Conservation (phyloP, 306 rosid species). For the Lotus japonicus region DNA sequence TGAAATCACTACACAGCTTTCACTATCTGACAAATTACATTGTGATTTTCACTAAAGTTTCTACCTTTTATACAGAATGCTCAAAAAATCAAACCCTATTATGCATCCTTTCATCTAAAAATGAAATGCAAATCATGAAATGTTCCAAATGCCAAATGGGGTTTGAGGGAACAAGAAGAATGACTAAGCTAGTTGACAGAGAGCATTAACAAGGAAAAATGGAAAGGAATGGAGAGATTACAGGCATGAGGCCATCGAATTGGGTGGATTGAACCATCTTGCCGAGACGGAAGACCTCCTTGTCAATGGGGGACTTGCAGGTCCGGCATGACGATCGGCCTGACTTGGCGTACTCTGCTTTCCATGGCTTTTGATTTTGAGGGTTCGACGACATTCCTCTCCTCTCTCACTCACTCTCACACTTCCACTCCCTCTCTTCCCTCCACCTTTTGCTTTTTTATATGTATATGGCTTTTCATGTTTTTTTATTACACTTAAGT, state of each 20-base stretch:
- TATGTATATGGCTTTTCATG: background rate
- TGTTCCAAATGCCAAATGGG: background rate
- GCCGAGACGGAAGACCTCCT: slow-evolving; percentile 79
- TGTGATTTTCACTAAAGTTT: background rate
- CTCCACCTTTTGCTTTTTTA: background rate
- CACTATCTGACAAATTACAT: background rate
- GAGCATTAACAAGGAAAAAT: too few relatives aligned
- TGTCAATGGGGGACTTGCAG: slow-evolving; percentile 60
- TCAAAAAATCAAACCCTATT: background rate
- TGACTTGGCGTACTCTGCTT: slow-evolving; percentile 89
- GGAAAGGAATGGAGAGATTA: background rate
- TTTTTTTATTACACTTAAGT: too few relatives aligned
- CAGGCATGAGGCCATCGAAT: slow-evolving; percentile 96
- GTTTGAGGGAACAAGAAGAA: background rate
- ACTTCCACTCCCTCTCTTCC: background rate
- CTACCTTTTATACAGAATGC: background rate
- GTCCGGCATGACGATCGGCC: slow-evolving; percentile 84
- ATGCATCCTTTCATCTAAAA: background rate
- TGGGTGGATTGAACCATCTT: slow-evolving; percentile 89
- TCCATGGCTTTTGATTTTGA: slow-evolving; percentile 81
- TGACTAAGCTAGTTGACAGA: too few relatives aligned
- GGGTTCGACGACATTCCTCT: slow-evolving; percentile 67
- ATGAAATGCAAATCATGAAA: too few relatives aligned
- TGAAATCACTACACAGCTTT: background rate
- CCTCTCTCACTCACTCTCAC: background rate